These are phyloP conservation scores for Rhododendron griersonianum DNA, from an alignment of 148 eudicot genomes.

Conservation along the genomic window DNA sequence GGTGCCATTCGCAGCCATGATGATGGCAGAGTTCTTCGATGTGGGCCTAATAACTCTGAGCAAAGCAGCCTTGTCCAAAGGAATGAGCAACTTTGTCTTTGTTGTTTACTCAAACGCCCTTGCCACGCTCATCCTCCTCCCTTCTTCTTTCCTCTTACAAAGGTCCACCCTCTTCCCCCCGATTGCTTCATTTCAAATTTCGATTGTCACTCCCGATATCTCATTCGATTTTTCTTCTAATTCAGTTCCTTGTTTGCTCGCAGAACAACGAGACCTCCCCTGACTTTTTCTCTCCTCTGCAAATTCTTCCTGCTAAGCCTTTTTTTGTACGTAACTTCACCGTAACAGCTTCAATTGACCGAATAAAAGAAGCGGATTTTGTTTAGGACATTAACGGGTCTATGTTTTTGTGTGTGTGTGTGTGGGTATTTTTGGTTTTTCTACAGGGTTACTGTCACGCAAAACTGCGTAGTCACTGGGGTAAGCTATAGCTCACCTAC, in stretches of 20 bases:
- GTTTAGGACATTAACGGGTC: background rate
- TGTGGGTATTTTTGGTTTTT: background rate
- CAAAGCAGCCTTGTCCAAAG: constrained; percentile 45
- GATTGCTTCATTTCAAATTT: too few relatives aligned
- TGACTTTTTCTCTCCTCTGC: constrained; percentile 22
- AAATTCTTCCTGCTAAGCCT: constrained; percentile 40
- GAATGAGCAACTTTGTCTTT: constrained; percentile 37
- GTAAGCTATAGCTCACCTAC: constrained; percentile 51
- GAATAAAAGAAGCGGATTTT: background rate
- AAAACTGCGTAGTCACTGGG: constrained; percentile 39
- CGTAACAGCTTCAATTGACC: background rate
- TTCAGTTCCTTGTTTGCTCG: background rate
- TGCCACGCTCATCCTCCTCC: constrained; percentile 37
- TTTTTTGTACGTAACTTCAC: constrained; percentile 16
- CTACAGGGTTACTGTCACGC: constrained; percentile 28
- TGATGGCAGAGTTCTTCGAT: constrained; percentile 19
- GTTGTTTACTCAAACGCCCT: constrained; percentile 42
- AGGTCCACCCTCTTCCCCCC: constrained; percentile 3
- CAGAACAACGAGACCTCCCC: constrained; percentile 29
- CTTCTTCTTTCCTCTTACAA: constrained; percentile 22
- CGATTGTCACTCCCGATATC: background rate
- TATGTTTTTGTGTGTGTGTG: background rate
- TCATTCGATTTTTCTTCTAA: background rate
- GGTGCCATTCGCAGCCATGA: constrained; percentile 30
- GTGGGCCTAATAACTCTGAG: constrained; percentile 33